phyloP scores from a whole-genome alignment of 2,329 filamentous ascomycete genomes.

The Tolypocladium nubicola region DNA sequence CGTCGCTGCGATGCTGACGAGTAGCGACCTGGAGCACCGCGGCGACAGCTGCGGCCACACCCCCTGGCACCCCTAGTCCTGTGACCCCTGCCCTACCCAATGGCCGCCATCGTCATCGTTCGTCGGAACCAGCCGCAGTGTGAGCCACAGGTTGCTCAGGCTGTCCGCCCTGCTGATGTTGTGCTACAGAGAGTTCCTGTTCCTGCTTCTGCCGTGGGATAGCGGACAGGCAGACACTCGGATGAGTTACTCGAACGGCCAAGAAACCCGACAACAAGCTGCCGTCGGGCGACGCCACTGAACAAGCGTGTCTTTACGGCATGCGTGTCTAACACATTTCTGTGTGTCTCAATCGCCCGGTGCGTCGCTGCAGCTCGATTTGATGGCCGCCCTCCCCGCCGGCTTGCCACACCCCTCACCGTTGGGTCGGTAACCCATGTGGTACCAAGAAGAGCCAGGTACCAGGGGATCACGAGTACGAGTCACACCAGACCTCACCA shows the following conservation, averaged over 20 bases:
- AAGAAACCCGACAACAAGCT: background rate
- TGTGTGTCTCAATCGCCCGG: background rate
- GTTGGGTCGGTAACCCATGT: background rate
- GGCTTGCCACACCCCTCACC: background rate
- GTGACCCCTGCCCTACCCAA: background rate
- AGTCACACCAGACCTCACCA: background rate
- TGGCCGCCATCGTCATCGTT: background rate
- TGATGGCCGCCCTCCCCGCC: background rate
- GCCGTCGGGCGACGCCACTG: background rate
- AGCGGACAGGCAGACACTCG: background rate
- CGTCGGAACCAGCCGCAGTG: background rate
- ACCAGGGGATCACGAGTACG: background rate
- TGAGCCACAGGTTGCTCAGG: background rate
- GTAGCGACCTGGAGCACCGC: background rate
- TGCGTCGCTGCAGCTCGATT: background rate
- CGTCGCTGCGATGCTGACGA: background rate
- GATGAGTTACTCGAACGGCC: background rate
- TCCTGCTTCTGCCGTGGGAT: background rate
- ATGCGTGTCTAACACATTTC: background rate
- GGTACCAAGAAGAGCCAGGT: background rate
- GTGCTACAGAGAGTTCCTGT: background rate
- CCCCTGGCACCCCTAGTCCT: background rate
- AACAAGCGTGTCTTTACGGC: slow-evolving; percentile 1
- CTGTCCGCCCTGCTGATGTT: background rate
- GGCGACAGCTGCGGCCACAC: background rate